phyloP scores from a whole-genome alignment of 352 stramenopile genomes.

The Globisporangium nodosum region DNA sequence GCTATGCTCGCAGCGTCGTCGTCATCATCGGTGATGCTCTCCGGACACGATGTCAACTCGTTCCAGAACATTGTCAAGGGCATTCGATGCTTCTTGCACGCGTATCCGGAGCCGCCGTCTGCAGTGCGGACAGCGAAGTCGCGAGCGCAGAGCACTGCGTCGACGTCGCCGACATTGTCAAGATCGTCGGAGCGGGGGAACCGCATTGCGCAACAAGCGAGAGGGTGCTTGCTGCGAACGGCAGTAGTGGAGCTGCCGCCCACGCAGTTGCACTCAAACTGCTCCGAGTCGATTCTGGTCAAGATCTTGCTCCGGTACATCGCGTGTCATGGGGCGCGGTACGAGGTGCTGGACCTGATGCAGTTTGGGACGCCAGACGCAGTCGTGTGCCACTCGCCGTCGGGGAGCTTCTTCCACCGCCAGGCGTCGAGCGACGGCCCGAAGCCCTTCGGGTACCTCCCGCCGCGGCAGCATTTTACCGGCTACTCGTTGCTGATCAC shows the following conservation, averaged over 20 bases:
- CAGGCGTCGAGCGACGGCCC: slow-evolving; percentile 21
- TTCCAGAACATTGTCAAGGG: slow-evolving; percentile 82
- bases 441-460: slow-evolving; percentile 17
- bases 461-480: slow-evolving; percentile 14
- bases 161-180: not conserved
- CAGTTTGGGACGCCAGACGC: slow-evolving; percentile 82
- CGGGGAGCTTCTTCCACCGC: slow-evolving; percentile 78
- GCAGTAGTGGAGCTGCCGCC: slow-evolving; percentile 49
- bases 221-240: slow-evolving; percentile 47
- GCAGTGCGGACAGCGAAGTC: not conserved
- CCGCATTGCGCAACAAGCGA: slow-evolving; percentile 16
- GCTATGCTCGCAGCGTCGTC: slow-evolving; percentile 9
- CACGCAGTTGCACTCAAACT: slow-evolving; percentile 64
- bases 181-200: slow-evolving; percentile 1
- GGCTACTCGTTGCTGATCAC: slow-evolving; percentile 80
- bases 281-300: slow-evolving; percentile 59
- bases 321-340: slow-evolving; percentile 72
- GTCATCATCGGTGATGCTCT: slow-evolving; percentile 7
- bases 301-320: slow-evolving; percentile 83
- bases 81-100: slow-evolving; percentile 62
- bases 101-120: slow-evolving; percentile 34
- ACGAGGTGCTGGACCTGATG: slow-evolving; percentile 79
- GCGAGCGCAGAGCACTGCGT: not conserved
- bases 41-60: slow-evolving; percentile 32
- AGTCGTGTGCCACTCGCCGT: slow-evolving; percentile 69